Conservation (phyloP, 164 flowering plant genomes). For the Aristolochia fimbriata region DNA sequence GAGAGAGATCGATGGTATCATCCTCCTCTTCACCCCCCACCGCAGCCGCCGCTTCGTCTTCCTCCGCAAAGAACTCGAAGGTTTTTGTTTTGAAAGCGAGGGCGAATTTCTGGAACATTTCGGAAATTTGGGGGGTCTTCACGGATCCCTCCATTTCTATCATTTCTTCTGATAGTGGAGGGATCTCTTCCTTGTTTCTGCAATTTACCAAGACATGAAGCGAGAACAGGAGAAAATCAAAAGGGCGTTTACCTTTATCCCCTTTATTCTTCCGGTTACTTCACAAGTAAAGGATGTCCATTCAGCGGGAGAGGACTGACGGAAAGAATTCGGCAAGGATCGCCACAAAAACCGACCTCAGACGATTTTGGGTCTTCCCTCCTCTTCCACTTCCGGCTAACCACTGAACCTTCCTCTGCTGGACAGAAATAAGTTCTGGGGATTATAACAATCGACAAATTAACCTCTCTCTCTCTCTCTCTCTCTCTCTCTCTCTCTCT, state of each 20-base stretch:
- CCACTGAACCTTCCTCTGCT: neutral
- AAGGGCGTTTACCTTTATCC: neutral
- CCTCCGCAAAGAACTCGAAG: conserved; percentile 83
- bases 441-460: too few species aligned
- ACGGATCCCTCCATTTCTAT: conserved; percentile 37
- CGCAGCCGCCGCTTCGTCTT: conserved; percentile 19
- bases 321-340: neutral
- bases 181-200: neutral
- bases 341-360: neutral
- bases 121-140: conserved; percentile 67
- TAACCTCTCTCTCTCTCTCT: too few species aligned
- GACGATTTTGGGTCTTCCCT: neutral
- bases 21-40: conserved; percentile 4
- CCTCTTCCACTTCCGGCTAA: neutral
- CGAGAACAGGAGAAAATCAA: neutral
- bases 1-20: conserved; percentile 29
- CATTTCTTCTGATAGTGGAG: conserved; percentile 12
- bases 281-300: conserved; percentile 4
- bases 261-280: neutral
- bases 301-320: neutral
- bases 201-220: too few species aligned
- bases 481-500: too few species aligned
- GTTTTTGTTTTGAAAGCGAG: conserved; percentile 84
- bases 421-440: neutral
- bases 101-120: conserved; percentile 86